Conservation (phyloP, 2,329 filamentous ascomycete species). For the Trichoderma aggressivum region DNA sequence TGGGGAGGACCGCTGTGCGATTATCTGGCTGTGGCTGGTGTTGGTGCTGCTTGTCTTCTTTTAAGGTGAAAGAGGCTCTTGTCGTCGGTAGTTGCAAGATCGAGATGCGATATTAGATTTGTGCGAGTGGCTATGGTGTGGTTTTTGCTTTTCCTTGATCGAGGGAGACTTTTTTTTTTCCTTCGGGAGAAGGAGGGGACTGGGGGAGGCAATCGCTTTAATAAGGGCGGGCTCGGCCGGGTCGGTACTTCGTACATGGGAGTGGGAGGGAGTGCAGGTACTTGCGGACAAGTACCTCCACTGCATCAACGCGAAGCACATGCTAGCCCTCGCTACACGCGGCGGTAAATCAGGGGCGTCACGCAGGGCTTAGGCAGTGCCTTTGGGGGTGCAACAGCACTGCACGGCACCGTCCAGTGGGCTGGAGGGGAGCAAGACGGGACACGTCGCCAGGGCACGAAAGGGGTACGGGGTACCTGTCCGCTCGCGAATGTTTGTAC, state of each 20-base stretch:
- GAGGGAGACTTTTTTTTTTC: conserved; percentile 21
- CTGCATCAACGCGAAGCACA: conserved; percentile 14
- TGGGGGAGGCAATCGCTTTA: conserved; percentile 29
- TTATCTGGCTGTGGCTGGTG: not conserved
- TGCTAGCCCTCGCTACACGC: conserved; percentile 27
- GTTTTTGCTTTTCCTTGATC: conserved; percentile 11
- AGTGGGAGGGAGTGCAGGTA: conserved; percentile 16
- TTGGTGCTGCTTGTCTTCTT: not conserved
- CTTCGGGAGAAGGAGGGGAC: conserved; percentile 21
- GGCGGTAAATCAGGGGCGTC: conserved; percentile 28
- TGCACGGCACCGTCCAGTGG: conserved; percentile 17
- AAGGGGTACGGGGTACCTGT: conserved; percentile 22
- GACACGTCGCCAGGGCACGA: conserved; percentile 19
- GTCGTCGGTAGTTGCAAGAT: conserved; percentile 4
- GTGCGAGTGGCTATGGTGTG: not conserved
- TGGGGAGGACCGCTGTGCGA: not conserved
- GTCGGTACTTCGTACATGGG: conserved; percentile 25
- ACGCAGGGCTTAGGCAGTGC: conserved; percentile 18
- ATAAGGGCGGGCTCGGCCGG: conserved; percentile 35
- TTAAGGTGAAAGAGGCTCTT: not conserved
- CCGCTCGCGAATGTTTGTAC: conserved; percentile 21
- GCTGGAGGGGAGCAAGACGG: conserved; percentile 14
- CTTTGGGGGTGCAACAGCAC: conserved; percentile 13
- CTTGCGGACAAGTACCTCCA: conserved; percentile 20
- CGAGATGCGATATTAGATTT: not conserved